Percentiles rank a stretch among this genome's conserved stretches.
Evolutionary conservation across 2,329 filamentous ascomycete genomes (phyloP).

Genomic region (Calonectria montana): DNA sequence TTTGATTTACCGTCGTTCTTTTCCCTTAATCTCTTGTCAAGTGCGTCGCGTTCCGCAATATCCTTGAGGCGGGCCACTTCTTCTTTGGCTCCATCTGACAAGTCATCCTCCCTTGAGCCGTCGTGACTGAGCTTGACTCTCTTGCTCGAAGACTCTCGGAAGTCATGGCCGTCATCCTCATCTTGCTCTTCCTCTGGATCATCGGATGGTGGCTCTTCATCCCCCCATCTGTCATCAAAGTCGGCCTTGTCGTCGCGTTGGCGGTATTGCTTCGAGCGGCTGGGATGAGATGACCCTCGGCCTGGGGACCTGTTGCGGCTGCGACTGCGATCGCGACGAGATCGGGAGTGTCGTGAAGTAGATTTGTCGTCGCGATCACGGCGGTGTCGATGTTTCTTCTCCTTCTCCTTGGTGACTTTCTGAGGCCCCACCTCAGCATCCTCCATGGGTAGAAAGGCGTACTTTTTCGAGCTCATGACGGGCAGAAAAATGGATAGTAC

Average conservation of each 20-base stretch:
- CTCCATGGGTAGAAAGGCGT: constrained; percentile 76
- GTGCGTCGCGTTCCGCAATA: constrained; percentile 80
- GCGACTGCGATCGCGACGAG: constrained; percentile 44
- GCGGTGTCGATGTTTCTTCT: constrained; percentile 58
- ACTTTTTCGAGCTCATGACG: constrained; percentile 68
- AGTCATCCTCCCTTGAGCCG: constrained; percentile 56
- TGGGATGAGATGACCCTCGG: constrained; percentile 37
- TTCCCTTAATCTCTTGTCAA: constrained; percentile 78
- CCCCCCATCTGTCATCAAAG: constrained; percentile 84
- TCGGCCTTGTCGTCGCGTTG: constrained; percentile 58
- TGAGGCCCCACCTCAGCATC: constrained; percentile 69
- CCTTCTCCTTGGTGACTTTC: constrained; percentile 62
- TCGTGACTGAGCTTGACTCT: constrained; percentile 74
- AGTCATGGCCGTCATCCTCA: constrained; percentile 67
- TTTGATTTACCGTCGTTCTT: constrained; percentile 79
- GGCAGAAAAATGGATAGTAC: not conserved
- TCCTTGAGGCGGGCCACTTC: constrained; percentile 73
- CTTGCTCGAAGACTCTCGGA: constrained; percentile 77
- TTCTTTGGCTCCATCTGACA: constrained; percentile 70
- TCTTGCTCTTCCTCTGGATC: constrained; percentile 56
- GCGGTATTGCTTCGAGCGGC: constrained; percentile 56
- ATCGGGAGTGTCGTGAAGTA: constrained; percentile 39
- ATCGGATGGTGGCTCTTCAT: constrained; percentile 71
- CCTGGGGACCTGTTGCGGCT: constrained; percentile 49
- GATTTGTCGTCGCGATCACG: constrained; percentile 52